Percentiles rank a stretch among this genome's conserved stretches.
Evolutionary conservation across 1,284 basidiomycete genomes (phyloP).

Genomic region (Pseudozyma tsukubaensis): DNA sequence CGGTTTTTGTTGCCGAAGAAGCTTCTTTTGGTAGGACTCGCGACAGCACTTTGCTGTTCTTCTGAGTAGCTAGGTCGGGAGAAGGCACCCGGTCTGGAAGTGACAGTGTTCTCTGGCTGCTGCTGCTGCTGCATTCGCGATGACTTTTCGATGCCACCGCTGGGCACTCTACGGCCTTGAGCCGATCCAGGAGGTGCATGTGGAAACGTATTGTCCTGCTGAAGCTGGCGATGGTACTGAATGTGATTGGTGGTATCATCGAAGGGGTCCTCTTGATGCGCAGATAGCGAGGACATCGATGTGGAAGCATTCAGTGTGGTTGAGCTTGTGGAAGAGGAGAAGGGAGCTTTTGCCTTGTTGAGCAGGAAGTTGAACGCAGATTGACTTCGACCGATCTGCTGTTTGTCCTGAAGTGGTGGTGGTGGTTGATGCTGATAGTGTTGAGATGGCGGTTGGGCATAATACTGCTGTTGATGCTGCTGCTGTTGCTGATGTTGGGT

Average conservation of each 20-base stretch:
- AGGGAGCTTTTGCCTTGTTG: conserved; percentile 61
- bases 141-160: conserved; percentile 14
- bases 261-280: conserved; percentile 39
- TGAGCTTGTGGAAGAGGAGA: conserved; percentile 51
- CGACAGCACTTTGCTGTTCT: conserved; percentile 21
- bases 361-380: conserved; percentile 64
- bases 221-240: conserved; percentile 49
- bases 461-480: conserved; percentile 11
- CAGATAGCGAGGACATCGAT: conserved; percentile 47
- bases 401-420: conserved; percentile 6
- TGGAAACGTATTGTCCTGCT: conserved; percentile 35
- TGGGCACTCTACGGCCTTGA: conserved; percentile 20
- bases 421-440: conserved; percentile 18
- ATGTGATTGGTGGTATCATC: conserved; percentile 44
- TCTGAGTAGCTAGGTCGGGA: conserved; percentile 42
- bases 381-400: conserved; percentile 57
- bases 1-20: conserved; percentile 56
- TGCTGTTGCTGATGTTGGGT: conserved; percentile 7
- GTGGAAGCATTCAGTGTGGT: conserved; percentile 46
- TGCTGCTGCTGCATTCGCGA: conserved; percentile 11
- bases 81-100: conserved; percentile 14
- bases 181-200: conserved; percentile 23
- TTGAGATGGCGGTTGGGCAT: conserved; percentile 6
- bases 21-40: conserved; percentile 56
- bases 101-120: conserved; percentile 6